Evolutionary conservation across 306 rosid species (phyloP).

Genomic region (Medicago truncatula): MtrunA17r5.0-ANR NC_053049.1:13373001-13373500

Average conservation of each 20-base stretch:
- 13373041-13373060: too few relatives aligned
- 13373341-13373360: background rate
- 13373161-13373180: background rate
- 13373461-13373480: background rate
- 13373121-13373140: too few relatives aligned
- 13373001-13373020: too few relatives aligned
- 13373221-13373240: background rate
- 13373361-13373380: background rate
- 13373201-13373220: background rate
- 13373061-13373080: too few relatives aligned
- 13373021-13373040: too few relatives aligned
- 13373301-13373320: background rate
- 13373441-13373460: slow-evolving; percentile 19
- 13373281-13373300: background rate
- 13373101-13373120: too few relatives aligned
- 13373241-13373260: background rate
- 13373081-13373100: too few relatives aligned
- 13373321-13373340: background rate
- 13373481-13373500: background rate
- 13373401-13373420: background rate
- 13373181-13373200: background rate
- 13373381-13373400: background rate
- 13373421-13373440: background rate
- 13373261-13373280: background rate
- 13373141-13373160: background rate